Conservation (phyloP, 176 grass and related monocot species). For the Oryza meridionalis region DNA sequence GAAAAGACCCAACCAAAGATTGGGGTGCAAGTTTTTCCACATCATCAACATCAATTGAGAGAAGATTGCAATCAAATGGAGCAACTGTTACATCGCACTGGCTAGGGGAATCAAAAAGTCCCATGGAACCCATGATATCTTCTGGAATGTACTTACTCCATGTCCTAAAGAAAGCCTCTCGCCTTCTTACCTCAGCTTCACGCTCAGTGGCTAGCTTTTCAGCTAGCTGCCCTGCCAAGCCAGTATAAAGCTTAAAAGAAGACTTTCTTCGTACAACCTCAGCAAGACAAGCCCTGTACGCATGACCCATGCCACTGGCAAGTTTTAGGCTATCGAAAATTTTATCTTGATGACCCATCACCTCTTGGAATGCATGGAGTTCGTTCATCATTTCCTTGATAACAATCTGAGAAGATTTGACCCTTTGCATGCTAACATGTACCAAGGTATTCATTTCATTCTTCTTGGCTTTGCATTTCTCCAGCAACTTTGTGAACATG, state of each 20-base stretch:
- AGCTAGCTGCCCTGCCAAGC: slow-evolving; percentile 81
- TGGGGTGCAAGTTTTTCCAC: slow-evolving; percentile 74
- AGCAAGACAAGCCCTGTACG: slow-evolving; percentile 87
- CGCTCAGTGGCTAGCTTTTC: slow-evolving; percentile 85
- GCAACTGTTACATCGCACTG: slow-evolving; percentile 81
- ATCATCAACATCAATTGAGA: slow-evolving; percentile 83
- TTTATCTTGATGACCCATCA: slow-evolving; percentile 78
- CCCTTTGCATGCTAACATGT: slow-evolving; percentile 86
- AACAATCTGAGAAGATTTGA: slow-evolving; percentile 70
- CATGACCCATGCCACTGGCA: slow-evolving; percentile 67
- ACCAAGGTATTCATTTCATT: slow-evolving; percentile 78
- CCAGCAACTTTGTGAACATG: slow-evolving; percentile 72
- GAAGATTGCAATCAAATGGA: slow-evolving; percentile 78
- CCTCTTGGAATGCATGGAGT: slow-evolving; percentile 86
- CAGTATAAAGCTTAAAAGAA: slow-evolving; percentile 89
- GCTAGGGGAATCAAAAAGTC: slow-evolving; percentile 83
- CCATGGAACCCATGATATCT: slow-evolving; percentile 87
- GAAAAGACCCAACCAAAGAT: slow-evolving; percentile 59
- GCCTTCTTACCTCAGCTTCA: slow-evolving; percentile 73
- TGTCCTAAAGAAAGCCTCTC: slow-evolving; percentile 75
- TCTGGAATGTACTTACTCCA: slow-evolving; percentile 77
- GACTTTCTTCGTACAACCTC: slow-evolving; percentile 83
- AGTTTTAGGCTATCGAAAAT: slow-evolving; percentile 81
- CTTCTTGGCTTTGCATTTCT: slow-evolving; percentile 70
- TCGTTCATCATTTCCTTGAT: slow-evolving; percentile 94